Conservation (phyloP, 768 basidiomycete genomes). For the Neoboletus subvelutipes region DNA sequence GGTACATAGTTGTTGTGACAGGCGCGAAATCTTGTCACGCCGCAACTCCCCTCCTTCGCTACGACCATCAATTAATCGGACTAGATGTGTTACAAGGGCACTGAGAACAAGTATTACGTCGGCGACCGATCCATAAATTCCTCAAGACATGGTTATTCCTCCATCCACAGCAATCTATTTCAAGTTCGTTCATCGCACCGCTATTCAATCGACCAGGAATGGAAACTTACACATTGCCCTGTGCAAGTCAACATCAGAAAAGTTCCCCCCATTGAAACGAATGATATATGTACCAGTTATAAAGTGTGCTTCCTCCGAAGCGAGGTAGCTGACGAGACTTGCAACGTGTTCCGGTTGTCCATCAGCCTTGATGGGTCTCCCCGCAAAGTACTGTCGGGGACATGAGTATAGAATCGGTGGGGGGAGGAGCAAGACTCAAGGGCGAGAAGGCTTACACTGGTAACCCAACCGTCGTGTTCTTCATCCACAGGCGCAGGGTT, state of each 20-base stretch:
- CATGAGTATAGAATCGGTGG: not conserved
- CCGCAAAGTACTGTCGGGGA: too few relatives aligned
- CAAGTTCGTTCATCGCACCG: not conserved
- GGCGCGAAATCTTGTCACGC: too few relatives aligned
- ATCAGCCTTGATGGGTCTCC: conserved; percentile 11
- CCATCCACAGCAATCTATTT: conserved; percentile 3
- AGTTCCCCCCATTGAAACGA: too few relatives aligned
- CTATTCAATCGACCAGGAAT: not conserved
- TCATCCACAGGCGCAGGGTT: not conserved
- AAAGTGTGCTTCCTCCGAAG: conserved; percentile 30
- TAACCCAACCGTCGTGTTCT: not conserved
- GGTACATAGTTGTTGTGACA: too few relatives aligned
- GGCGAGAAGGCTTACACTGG: not conserved
- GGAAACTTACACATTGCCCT: conserved; percentile 4
- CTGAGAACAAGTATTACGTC: too few relatives aligned
- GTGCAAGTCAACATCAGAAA: not conserved
- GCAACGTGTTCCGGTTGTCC: conserved; percentile 35
- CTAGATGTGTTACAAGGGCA: too few relatives aligned
- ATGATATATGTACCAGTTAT: not conserved
- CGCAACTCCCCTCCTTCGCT: too few relatives aligned
- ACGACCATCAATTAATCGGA: too few relatives aligned
- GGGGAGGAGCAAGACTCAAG: too few relatives aligned
- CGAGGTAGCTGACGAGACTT: conserved; percentile 33
- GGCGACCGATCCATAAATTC: too few relatives aligned
- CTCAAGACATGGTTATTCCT: not conserved